Base-by-base conservation (phyloP, 192 early-diverging fungal genomes). In the Backusella tuberculispora region DNA sequence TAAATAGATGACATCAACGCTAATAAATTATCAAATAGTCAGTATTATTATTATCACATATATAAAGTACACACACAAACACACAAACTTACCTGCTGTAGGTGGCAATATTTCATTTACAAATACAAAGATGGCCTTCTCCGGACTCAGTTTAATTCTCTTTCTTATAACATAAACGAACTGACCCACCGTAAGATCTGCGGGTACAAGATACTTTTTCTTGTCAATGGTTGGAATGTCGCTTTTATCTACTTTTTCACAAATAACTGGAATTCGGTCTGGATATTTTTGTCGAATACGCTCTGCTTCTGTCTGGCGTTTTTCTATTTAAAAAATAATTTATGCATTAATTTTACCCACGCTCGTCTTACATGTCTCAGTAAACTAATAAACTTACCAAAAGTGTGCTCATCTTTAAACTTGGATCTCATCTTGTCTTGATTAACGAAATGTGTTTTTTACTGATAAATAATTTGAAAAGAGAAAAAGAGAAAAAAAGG, bases 71-170 rank as follows among this genome's bases (percentile, higher is more conserved):
- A 9, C n/a, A 19, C 19, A 45, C 19, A 9, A 4, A 19, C 19
- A 24, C 48, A 41, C 50, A 17, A 1, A 9, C 26, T 69, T 81
- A 81, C 79, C 94, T 7, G 95, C 92, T 19, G 95, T 92, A 9
- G 97, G 98, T n/a, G 98, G 98, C 41, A 99, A 84, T 38, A 97
- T 90, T 63, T 93, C 92, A 85, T 98, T 97, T 72, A 99, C 98
- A 89, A 99, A 99, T 77, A 99, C 97, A 83, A 98, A 98, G 81
- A 99, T 98, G 69, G 98, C 98, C 88, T 98, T 96, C 73, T 98
- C 97, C 13, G 96, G 95, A 81, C 91, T 93, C 40, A 98, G 87
- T 91, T 96, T 96, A 87, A 98, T 98, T 69, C 97, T 90, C 84
- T 98, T 98, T 69, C 97, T 90, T 78, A 96, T 96, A 47, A 96